Evolutionary conservation across 129 eudicot species (phyloP).

Genomic region (Chrysanthemum makinoi): DNA sequence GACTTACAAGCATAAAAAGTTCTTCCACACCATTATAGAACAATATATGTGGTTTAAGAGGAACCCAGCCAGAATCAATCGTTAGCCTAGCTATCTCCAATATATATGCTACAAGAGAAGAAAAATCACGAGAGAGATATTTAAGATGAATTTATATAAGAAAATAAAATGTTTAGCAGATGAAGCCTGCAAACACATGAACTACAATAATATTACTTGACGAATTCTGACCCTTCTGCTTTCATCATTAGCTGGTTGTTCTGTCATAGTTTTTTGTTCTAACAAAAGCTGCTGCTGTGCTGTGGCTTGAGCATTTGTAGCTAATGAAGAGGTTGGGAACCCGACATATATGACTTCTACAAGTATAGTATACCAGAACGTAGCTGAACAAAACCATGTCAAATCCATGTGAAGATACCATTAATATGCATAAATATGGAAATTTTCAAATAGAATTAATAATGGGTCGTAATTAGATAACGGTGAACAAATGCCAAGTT

Average conservation of each 20-base stretch:
- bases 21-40: constrained; percentile 98
- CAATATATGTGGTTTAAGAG: constrained; percentile 82
- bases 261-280: constrained; percentile 68
- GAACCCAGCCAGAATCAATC: constrained; percentile 91
- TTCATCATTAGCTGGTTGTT: constrained; percentile 72
- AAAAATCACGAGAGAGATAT: constrained; percentile 3
- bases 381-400: constrained; percentile 67
- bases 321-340: constrained; percentile 68
- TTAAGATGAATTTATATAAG: constrained; percentile 2
- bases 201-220: too few species aligned
- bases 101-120: constrained; percentile 62
- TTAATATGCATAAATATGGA: too few species aligned
- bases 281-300: constrained; percentile 82
- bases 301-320: constrained; percentile 83
- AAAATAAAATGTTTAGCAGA: constrained; percentile 10
- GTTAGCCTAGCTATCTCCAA: constrained; percentile 83
- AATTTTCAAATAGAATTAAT: neutral
- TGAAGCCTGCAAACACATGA: constrained; percentile 87
- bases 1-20: constrained; percentile 90
- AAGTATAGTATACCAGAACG: constrained; percentile 81
- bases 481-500: constrained; percentile 54
- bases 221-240: constrained; percentile 77
- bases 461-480: neutral
- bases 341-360: constrained; percentile 75
- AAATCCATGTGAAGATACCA: constrained; percentile 2